Percentiles rank a stretch among this genome's conserved stretches.
phyloP scores from a whole-genome alignment of 441 rosid genomes.

The Euphorbia corollata region DNA sequence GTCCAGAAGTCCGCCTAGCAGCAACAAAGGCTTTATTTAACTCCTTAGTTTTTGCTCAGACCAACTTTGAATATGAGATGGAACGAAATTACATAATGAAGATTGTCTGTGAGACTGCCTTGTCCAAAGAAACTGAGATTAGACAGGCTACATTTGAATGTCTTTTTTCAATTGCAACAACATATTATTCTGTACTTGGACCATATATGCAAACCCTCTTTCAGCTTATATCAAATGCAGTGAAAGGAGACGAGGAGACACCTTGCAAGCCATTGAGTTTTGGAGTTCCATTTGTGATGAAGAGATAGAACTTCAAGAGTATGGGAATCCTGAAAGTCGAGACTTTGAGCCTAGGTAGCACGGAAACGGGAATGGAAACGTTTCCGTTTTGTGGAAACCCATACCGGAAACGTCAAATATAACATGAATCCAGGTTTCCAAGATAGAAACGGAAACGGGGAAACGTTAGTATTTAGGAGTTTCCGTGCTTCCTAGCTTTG shows the following conservation, averaged over 20 bases:
- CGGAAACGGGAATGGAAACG: too few relatives aligned
- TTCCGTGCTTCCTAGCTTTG: too few relatives aligned
- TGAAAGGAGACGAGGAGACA: conserved; percentile 78
- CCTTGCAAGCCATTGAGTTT: conserved; percentile 87
- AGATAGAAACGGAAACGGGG: too few relatives aligned
- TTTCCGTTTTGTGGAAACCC: too few relatives aligned
- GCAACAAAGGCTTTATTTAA: conserved; percentile 75
- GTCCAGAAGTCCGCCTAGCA: conserved; percentile 71
- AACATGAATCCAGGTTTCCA: too few relatives aligned
- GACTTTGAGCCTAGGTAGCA: conserved; percentile 58
- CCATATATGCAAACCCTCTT: conserved; percentile 83
- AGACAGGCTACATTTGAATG: conserved; percentile 92
- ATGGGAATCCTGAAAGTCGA: conserved; percentile 46
- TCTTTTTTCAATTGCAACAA: conserved; percentile 84
- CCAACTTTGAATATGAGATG: conserved; percentile 88
- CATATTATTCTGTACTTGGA: conserved; percentile 69
- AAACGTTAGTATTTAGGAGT: too few relatives aligned
- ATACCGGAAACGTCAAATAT: too few relatives aligned
- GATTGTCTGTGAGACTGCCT: conserved; percentile 77
- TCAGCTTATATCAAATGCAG: conserved; percentile 79
- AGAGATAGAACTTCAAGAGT: conserved; percentile 85
- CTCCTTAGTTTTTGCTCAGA: conserved; percentile 82
- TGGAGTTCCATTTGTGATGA: conserved; percentile 97
- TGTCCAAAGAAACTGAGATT: conserved; percentile 69
- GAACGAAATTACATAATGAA: conserved; percentile 88